Base-by-base conservation (phyloP, 2,329 filamentous ascomycete species). In the Fusarium udum region DNA sequence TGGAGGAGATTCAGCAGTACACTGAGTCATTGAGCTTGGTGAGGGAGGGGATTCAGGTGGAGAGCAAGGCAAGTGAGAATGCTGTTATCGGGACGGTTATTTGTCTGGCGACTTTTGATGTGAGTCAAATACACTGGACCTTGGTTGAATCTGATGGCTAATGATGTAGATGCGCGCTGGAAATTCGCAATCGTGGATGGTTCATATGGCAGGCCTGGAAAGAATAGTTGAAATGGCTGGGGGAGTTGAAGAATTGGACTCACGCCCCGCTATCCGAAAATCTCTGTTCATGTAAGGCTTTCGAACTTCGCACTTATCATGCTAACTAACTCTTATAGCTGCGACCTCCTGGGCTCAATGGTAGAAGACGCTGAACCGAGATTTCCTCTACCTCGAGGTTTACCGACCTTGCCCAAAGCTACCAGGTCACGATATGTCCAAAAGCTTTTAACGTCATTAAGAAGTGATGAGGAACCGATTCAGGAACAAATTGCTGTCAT, bases 61-160 rank as follows among this genome's bases (percentile, higher is more conserved):
- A 62, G 4, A 56, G 40, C 24, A 22, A 26, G 6, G 36, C 37
- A 1, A 37, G 32, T 15, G 52, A 61, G 16, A 45, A 73, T 45
- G 59, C 64, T 16, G 16, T 74, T 16, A 71, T 75, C 7, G 74
- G 71, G 7, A 76, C 73, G 4, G 32, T 75, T 7, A 58, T 75
- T 24, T 76, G 74, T 34, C 32, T 76, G 14, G 69, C 74, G 7
- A 24, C 63, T 3, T 76, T 76, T 57, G 74, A 76, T 64, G 73
- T 73, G 15, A 70, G 73, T 32, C 7, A 31, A 31, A 31, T 11
- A 9, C 31, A 31, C 8, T 31, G 31, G 3, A 31, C 31, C 7
- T 7, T 31, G 31, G 31, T 31, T 10, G 31, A 31, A 31, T 31
- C 31, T 31, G 31, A 31, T 31, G 7, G 31, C 37, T 75, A 34